Conservation (phyloP, 495 filamentous ascomycete species). For the Coniosporium apollinis region DNA sequence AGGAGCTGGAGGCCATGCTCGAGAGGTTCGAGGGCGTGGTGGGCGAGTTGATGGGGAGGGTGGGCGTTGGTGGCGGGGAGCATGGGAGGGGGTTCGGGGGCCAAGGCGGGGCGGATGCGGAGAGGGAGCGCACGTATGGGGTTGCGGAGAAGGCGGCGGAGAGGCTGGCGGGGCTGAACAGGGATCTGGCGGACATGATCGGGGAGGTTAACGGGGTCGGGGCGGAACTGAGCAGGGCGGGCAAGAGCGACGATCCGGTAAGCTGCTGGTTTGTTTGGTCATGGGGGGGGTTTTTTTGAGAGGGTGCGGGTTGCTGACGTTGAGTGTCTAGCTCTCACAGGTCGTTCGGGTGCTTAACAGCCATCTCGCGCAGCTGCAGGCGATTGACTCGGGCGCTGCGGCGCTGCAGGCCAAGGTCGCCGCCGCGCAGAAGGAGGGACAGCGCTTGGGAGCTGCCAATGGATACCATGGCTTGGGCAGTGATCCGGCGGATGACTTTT, state of each 20-base stretch:
- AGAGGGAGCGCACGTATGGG: constrained; percentile 87
- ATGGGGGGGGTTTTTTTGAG: too few relatives aligned
- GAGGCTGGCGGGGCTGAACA: constrained; percentile 75
- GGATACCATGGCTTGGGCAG: constrained; percentile 28
- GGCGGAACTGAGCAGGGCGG: constrained; percentile 67
- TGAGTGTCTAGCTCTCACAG: constrained; percentile 52
- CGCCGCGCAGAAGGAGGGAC: constrained; percentile 58
- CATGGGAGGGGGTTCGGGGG: constrained; percentile 40
- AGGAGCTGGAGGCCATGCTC: constrained; percentile 67
- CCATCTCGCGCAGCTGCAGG: constrained; percentile 74
- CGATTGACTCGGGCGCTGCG: constrained; percentile 74
- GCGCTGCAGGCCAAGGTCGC: constrained; percentile 62
- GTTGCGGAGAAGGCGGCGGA: constrained; percentile 81
- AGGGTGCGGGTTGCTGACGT: constrained; percentile 9
- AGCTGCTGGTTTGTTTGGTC: constrained; percentile 26
- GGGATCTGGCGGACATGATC: constrained; percentile 84
- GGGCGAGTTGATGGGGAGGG: constrained; percentile 61
- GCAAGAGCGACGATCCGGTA: constrained; percentile 83
- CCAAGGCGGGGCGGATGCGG: constrained; percentile 74
- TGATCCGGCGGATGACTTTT: constrained; percentile 66
- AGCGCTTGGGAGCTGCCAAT: constrained; percentile 44
- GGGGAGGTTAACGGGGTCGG: constrained; percentile 90
- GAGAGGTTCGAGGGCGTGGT: constrained; percentile 83
- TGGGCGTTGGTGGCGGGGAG: constrained; percentile 19
- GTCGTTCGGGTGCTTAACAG: constrained; percentile 89